phyloP scores from a whole-genome alignment of 106 monocot species.

The Amphibolis antarctica region DNA sequence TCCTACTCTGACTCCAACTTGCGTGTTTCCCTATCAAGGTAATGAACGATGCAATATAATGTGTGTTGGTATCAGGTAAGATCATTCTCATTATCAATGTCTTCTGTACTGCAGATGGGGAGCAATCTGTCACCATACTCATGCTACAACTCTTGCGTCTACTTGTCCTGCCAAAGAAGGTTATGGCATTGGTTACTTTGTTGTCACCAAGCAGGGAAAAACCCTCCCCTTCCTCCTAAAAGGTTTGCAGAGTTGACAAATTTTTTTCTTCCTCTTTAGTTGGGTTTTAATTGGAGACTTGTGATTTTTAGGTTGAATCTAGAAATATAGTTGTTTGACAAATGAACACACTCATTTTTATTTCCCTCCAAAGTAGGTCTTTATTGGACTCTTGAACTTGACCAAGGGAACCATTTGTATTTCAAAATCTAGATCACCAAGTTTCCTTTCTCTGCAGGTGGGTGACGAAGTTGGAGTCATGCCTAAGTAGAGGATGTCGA shows the following conservation, averaged over 20 bases:
- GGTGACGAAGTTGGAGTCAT: too few species aligned
- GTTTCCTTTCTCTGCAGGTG: constrained; percentile 17
- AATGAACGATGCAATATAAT: too few species aligned
- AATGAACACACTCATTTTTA: neutral
- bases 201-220: constrained; percentile 22
- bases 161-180: constrained; percentile 40
- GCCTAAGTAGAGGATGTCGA: too few species aligned
- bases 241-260: constrained; percentile 21
- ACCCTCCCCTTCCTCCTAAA: constrained; percentile 54
- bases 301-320: neutral
- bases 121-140: neutral
- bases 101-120: neutral
- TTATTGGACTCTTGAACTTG: constrained; percentile 72
- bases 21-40: too few species aligned
- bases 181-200: constrained; percentile 35
- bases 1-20: too few species aligned
- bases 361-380: constrained; percentile 22
- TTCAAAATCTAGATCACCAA: constrained; percentile 98
- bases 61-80: too few species aligned
- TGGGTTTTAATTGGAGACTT: neutral
- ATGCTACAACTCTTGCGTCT: neutral
- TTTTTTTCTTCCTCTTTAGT: neutral
- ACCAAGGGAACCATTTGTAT: constrained; percentile 46
- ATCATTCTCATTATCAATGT: neutral
- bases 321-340: neutral